Conservation (phyloP, 805 yeast genomes). For the Cyberlindnera sargentensis region DNA sequence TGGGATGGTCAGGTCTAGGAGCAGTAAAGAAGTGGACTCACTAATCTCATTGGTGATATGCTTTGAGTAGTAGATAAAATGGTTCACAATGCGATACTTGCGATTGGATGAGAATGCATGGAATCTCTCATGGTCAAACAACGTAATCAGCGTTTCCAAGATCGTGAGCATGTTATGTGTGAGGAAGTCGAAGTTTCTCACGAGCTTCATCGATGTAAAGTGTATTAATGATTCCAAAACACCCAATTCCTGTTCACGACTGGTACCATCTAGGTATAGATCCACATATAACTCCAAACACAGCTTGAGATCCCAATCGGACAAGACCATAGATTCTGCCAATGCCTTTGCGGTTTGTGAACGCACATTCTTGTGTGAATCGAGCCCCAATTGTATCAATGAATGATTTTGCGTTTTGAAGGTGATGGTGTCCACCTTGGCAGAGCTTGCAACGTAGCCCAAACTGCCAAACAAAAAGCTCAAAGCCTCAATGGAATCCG, state of each 20-base stretch:
- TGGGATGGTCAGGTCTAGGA: slow-evolving; percentile 21
- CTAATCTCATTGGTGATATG: slow-evolving; percentile 21
- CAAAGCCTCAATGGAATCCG: slow-evolving; percentile 10
- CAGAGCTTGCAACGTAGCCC: slow-evolving; percentile 21
- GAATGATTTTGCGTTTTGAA: slow-evolving; percentile 15
- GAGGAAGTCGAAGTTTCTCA: slow-evolving; percentile 23
- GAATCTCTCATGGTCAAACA: slow-evolving; percentile 24
- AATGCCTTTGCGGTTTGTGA: slow-evolving; percentile 26
- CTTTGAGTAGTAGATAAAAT: slow-evolving; percentile 21
- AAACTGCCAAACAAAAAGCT: slow-evolving; percentile 11
- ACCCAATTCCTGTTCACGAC: slow-evolving; percentile 23
- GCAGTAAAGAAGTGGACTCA: slow-evolving; percentile 27
- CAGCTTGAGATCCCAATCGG: slow-evolving; percentile 17
- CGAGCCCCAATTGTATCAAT: slow-evolving; percentile 16
- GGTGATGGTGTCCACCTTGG: slow-evolving; percentile 25
- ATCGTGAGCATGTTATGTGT: slow-evolving; percentile 22
- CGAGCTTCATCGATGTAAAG: slow-evolving; percentile 24
- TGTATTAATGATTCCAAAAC: slow-evolving; percentile 32
- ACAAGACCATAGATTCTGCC: slow-evolving; percentile 26
- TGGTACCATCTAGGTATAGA: slow-evolving; percentile 18
- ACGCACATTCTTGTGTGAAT: slow-evolving; percentile 15
- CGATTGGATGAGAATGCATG: slow-evolving; percentile 13
- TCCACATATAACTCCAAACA: slow-evolving; percentile 18
- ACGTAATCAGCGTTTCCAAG: slow-evolving; percentile 17
- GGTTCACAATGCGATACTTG: slow-evolving; percentile 13